Percentiles rank a stretch among this genome's conserved stretches.
Evolutionary conservation across 2,329 filamentous ascomycete genomes (phyloP).

Genomic region (Fusarium zealandicum): DNA sequence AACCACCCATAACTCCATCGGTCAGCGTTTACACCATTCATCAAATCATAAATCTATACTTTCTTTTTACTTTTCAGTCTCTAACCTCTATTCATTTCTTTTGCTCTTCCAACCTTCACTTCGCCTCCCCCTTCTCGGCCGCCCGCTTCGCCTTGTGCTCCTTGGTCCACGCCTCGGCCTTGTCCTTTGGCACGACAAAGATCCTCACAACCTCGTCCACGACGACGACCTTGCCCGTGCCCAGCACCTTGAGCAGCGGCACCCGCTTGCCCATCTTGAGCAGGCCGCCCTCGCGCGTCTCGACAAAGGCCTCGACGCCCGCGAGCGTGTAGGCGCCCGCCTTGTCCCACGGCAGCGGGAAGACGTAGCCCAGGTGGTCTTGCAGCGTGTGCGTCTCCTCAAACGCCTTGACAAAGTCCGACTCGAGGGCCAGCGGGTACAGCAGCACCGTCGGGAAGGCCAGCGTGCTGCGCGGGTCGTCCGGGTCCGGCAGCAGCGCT

Average conservation of each 20-base stretch:
- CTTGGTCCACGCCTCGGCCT: constrained; percentile 77
- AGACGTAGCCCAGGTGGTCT: constrained; percentile 83
- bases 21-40: constrained; percentile 9
- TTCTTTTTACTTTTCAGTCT: constrained; percentile 1
- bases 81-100: background rate
- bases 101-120: constrained; percentile 1
- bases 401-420: constrained; percentile 90
- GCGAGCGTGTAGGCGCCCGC: constrained; percentile 69
- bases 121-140: constrained; percentile 49
- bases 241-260: constrained; percentile 75
- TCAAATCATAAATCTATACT: constrained; percentile 15
- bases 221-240: constrained; percentile 80
- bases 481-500: constrained; percentile 72
- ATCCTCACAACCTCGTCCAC: constrained; percentile 86
- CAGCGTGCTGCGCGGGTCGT: constrained; percentile 75
- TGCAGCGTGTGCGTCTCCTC: constrained; percentile 76
- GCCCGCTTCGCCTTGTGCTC: constrained; percentile 82
- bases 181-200: constrained; percentile 77
- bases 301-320: constrained; percentile 86
- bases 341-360: constrained; percentile 87
- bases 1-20: constrained; percentile 11
- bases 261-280: constrained; percentile 91
- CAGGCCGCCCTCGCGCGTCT: constrained; percentile 79
- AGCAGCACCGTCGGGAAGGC: constrained; percentile 82
- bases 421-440: constrained; percentile 83